Evolutionary conservation across 768 basidiomycete genomes (phyloP), one percentile per base, ranked within the genome.

Genomic region (Kwoniella mangroviensis): DNA sequence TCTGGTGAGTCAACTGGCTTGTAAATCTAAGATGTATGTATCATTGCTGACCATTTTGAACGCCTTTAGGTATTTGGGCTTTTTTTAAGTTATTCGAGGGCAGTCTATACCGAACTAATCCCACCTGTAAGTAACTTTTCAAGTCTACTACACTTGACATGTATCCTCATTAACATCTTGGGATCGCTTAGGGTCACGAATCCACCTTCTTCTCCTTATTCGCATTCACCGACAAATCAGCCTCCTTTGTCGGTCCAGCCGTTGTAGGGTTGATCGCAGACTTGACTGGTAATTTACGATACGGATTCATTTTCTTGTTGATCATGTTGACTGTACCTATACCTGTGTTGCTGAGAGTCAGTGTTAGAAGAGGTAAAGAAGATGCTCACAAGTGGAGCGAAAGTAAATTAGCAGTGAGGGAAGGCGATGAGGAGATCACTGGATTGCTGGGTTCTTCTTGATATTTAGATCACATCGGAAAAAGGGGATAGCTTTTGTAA

Each of bases 201-300:
- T 94, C 94, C 2, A 85, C 93, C 65, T 98, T 93, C 91, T 93
- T 83, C 68, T 86, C 89, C 2, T 83, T 98, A 42, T 97, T 91
- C 83, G 91, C 91, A 17, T 94, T 98, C 74, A 96, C 94, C 0
- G 74, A 79, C 73, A 85, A 97, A 90, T 94, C 93, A 7, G 91
- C 90, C 70, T 93, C 92, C 7, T 98, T 98, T 84, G 84, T 98
- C 3, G 96, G 96, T 0, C 96, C 96, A 2, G 85, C 94, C 6
- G 84, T 93, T 28, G 94, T 98, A 0, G 94, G 93, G 0, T 73
- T 94, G 45, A 91, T 98, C 51, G 90, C 94, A 0, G 94, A 96
- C 79, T 82, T 86, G 54, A 98, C 94, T 0, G 94, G 92, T 2
- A 94, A 96, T 82, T 95, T 97, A 58, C 90, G 95, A 28, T 91